These are phyloP conservation scores for Epichloe baconii DNA, from an alignment of 2,329 filamentous ascomycete species.

Conservation along the genomic window DNA sequence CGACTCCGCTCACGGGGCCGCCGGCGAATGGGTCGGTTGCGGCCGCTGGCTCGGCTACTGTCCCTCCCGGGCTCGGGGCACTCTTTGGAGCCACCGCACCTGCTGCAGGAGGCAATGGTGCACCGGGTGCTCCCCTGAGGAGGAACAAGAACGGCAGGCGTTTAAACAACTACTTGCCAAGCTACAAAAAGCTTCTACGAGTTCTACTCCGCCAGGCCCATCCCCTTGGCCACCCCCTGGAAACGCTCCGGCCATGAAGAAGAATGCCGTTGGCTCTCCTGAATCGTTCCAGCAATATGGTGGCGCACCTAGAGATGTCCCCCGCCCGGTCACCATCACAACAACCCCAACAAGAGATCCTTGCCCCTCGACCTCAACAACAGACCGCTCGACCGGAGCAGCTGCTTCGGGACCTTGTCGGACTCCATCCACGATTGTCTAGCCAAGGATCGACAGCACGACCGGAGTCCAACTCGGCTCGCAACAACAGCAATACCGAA, in stretches of 20 bases:
- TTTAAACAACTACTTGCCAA: slow-evolving; percentile 76
- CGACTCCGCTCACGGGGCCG: slow-evolving; percentile 27
- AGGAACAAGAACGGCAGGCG: slow-evolving; percentile 76
- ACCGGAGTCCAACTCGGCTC: slow-evolving; percentile 28
- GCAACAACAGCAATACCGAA: slow-evolving; percentile 57
- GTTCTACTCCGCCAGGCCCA: slow-evolving; percentile 30
- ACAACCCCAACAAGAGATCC: slow-evolving; percentile 35
- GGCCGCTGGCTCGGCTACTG: slow-evolving; percentile 3
- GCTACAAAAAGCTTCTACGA: slow-evolving; percentile 48
- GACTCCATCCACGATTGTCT: slow-evolving; percentile 42
- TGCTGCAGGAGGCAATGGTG: neutral
- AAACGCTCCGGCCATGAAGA: slow-evolving; percentile 14
- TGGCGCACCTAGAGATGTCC: slow-evolving; percentile 31
- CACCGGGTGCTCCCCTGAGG: slow-evolving; percentile 29
- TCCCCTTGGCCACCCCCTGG: slow-evolving; percentile 27
- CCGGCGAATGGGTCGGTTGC: slow-evolving; percentile 8
- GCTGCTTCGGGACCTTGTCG: slow-evolving; percentile 46
- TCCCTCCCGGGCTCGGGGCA: slow-evolving; percentile 2
- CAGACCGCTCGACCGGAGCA: slow-evolving; percentile 44
- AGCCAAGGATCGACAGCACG: slow-evolving; percentile 35
- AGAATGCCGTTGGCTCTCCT: slow-evolving; percentile 32
- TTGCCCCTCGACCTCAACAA: slow-evolving; percentile 35
- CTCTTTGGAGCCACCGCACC: slow-evolving; percentile 1
- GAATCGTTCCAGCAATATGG: slow-evolving; percentile 35
- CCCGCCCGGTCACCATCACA: slow-evolving; percentile 27